Conservation (phyloP, 192 early-diverging fungal genomes). For the Diversispora eburnea region DNA sequence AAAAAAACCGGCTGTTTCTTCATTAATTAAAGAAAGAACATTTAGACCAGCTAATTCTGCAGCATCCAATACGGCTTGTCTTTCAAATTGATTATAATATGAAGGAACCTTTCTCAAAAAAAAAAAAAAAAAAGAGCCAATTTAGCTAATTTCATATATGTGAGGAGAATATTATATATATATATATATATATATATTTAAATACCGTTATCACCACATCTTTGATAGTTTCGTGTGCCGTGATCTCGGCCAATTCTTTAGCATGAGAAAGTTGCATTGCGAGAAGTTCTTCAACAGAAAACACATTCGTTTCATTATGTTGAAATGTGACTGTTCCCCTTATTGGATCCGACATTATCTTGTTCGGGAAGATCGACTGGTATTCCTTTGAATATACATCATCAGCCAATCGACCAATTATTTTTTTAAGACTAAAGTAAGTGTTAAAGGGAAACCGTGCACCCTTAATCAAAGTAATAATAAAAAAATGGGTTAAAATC, state of each 20-base stretch:
- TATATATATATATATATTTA: not conserved
- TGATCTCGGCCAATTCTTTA: slow-evolving; percentile 74
- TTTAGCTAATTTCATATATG: too few species aligned
- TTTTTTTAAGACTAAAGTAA: slow-evolving; percentile 78
- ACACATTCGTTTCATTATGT: slow-evolving; percentile 50
- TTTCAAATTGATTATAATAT: slow-evolving; percentile 86
- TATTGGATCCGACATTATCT: slow-evolving; percentile 66
- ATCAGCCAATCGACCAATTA: slow-evolving; percentile 76
- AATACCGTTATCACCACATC: slow-evolving; percentile 90
- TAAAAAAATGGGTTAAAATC: not conserved
- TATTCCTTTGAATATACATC: slow-evolving; percentile 68
- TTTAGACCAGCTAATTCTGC: slow-evolving; percentile 85
- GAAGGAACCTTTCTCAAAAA: slow-evolving; percentile 69
- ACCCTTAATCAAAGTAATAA: slow-evolving; percentile 47
- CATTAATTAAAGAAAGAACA: slow-evolving; percentile 82
- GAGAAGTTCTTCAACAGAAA: slow-evolving; percentile 83
- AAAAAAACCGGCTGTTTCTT: slow-evolving; percentile 80
- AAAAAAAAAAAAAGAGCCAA: too few species aligned
- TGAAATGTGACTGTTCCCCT: slow-evolving; percentile 70
- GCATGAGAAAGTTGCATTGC: slow-evolving; percentile 92
- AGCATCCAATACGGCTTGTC: slow-evolving; percentile 89
- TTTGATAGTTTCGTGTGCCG: slow-evolving; percentile 69
- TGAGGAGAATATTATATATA: too few species aligned
- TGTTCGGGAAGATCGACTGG: slow-evolving; percentile 70
- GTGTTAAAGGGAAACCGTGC: slow-evolving; percentile 78